Evolutionary conservation across 495 filamentous ascomycete genomes (phyloP), one percentile per base, ranked within the genome.

Genomic region (Corynascus novoguineensis): DNA sequence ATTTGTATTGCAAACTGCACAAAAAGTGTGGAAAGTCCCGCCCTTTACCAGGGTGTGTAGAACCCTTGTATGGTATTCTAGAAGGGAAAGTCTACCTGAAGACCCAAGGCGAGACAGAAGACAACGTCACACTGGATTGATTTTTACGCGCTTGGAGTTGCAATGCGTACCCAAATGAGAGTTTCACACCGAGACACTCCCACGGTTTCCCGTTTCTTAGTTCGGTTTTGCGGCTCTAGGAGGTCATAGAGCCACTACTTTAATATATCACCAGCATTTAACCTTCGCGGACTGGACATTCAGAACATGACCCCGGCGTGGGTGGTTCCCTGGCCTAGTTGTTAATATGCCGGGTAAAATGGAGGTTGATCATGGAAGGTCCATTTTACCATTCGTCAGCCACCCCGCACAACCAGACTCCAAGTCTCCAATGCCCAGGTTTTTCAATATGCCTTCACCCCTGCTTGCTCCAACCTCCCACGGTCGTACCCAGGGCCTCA

Each of bases 301-400:
- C 51, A 50, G 29, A 38, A 49, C n/a, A n/a, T n/a, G n/a, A n/a
- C n/a, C n/a, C n/a, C n/a, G n/a, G 48, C 58, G 48, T 57, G 46
- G 53, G 55, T 52, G 46, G 31, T 15, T 42, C 17, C 51, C 51
- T 53, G n/a, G 40, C 25, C 38, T 59, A n/a, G n/a, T n/a, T n/a
- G n/a, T n/a, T n/a, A 68, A 68, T 68, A 64, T 68, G 52, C 17
- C 66, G 66, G 66, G 32, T 68, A 68, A 68, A 68, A 62, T 57
- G 38, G 37, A 28, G 29, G 10, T 25, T 42, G 42, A 59, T 60
- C 46, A 59, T 58, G 55, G 56, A 58, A 57, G 42, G 35, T 27
- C 22, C 4, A 29, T 12, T 17, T 31, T 0, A 11, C n/a, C 4
- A 28, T 29, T 44, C 8, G 12, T 27, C 17, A 24, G 12, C n/a